Percentiles rank a stretch among this genome's conserved stretches.
Evolutionary conservation across 2,329 filamentous ascomycete species (phyloP).

Genomic region (Scedosporium dehoogii): DNA sequence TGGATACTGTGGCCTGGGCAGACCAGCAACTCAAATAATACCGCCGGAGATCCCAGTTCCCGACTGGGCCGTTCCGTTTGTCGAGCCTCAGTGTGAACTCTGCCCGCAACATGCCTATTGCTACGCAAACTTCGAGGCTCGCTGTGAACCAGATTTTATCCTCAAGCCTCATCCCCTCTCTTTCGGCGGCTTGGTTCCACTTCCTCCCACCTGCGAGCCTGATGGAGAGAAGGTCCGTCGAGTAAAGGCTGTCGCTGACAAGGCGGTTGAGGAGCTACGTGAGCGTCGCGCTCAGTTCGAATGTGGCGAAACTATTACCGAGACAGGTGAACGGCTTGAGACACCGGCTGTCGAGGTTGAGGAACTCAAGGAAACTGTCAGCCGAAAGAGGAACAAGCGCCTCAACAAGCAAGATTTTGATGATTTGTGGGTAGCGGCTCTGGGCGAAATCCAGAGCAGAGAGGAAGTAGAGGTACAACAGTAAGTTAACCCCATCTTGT

Average conservation of each 20-base stretch:
- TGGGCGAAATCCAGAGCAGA: constrained; percentile 57
- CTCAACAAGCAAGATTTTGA: constrained; percentile 87
- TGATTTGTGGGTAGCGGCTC: constrained; percentile 67
- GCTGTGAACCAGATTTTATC: constrained; percentile 81
- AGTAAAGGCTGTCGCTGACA: constrained; percentile 79
- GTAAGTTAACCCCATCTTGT: constrained; percentile 37
- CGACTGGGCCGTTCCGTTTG: constrained; percentile 57
- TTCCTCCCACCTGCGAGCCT: constrained; percentile 87
- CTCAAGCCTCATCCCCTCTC: constrained; percentile 76
- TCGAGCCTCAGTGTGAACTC: constrained; percentile 75
- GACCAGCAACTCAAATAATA: constrained; percentile 42
- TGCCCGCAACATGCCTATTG: constrained; percentile 89
- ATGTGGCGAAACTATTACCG: constrained; percentile 63
- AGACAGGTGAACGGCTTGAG: constrained; percentile 47
- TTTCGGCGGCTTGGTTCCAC: constrained; percentile 67
- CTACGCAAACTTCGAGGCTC: constrained; percentile 64
- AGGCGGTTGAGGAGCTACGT: constrained; percentile 76
- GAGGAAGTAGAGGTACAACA: constrained; percentile 49
- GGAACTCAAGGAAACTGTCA: constrained; percentile 68
- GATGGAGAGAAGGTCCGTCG: constrained; percentile 86
- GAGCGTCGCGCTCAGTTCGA: constrained; percentile 82
- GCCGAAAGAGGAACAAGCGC: constrained; percentile 66
- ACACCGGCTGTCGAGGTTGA: constrained; percentile 54
- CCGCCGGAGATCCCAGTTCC: constrained; percentile 49
- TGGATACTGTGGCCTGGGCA: constrained; percentile 84